Conservation (phyloP, 148 eudicot genomes). For the Beta vulgaris region DNA sequence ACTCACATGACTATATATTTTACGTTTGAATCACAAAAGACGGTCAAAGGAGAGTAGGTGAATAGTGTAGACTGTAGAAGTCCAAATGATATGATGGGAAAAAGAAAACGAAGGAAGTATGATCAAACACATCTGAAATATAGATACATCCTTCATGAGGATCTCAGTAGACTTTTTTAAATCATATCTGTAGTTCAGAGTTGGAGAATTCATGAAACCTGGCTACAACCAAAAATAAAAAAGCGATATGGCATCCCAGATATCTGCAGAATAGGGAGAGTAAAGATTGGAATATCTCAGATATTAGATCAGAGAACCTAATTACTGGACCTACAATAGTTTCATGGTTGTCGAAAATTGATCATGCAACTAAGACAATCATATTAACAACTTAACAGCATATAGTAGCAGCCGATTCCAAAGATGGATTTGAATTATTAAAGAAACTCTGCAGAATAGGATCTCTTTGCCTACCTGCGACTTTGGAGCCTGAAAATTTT, state of each 20-base stretch:
- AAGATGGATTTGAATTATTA: too few relatives aligned
- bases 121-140: neutral
- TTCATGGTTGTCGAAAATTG: neutral
- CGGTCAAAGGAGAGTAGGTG: too few relatives aligned
- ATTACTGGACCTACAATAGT: neutral
- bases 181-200: too few relatives aligned
- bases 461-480: constrained; percentile 49
- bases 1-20: too few relatives aligned
- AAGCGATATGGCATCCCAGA: neutral
- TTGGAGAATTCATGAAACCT: too few relatives aligned
- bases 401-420: neutral
- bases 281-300: neutral
- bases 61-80: too few relatives aligned
- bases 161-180: neutral
- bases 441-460: neutral
- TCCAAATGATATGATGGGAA: too few relatives aligned
- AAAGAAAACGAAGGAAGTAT: neutral
- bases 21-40: too few relatives aligned
- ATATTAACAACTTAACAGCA: too few relatives aligned
- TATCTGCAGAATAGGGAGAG: neutral
- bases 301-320: neutral
- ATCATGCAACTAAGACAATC: neutral
- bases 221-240: neutral
- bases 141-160: neutral
- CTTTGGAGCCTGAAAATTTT: constrained; percentile 50